Base-by-base conservation (phyloP, 257 asterid genomes). In the Nicotiana undulata region DNA sequence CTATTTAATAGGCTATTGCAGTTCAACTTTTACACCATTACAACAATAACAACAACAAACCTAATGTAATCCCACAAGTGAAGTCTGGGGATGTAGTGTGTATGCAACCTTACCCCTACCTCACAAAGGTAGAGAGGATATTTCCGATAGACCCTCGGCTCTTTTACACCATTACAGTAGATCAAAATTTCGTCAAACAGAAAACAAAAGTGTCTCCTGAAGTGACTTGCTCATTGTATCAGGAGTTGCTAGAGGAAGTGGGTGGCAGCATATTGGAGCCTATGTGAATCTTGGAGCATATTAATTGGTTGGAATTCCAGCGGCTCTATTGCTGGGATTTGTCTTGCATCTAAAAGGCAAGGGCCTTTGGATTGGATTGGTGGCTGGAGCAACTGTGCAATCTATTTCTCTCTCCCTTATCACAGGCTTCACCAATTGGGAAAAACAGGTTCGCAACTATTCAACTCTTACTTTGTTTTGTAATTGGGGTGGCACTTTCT, bases 201-300 rank as follows among this genome's bases (percentile, higher is more conserved):
- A 40, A 40, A 40, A 40, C 46, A 40, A 40, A 40, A 40, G 9
- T 2, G 18, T 37, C 29, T 37, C 6, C n/a, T 67, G n/a, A 26
- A 18, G 53, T 20, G 22, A 24, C 76, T 67, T 37, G 55, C 18
- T 37, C n/a, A 9, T 37, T 37, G n/a, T 26, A n/a, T 34, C 56
- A 20, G 97, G 98, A 11, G 92, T 92, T 17, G 97, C 97, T 9
- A 89, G 97, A 88, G 98, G 97, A 22, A 85, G 93, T 8, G 99
- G 99, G 61, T 95, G 97, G 97, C 97, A 95, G 84, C 95, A 90
- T 20, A 61, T 95, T 9, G 99, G 98, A 22, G 98, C 99, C 3
- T 93, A 90, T 68, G 91, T 95, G 4, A 95, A 95, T 81, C 77
- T 70, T 44, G 77, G 77, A 70, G 58, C 77, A 44, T 93, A 89